These are phyloP conservation scores for Licmophora abbreviata DNA, from an alignment of 108 stramenopile genomes.

Conservation along the genomic window DNA sequence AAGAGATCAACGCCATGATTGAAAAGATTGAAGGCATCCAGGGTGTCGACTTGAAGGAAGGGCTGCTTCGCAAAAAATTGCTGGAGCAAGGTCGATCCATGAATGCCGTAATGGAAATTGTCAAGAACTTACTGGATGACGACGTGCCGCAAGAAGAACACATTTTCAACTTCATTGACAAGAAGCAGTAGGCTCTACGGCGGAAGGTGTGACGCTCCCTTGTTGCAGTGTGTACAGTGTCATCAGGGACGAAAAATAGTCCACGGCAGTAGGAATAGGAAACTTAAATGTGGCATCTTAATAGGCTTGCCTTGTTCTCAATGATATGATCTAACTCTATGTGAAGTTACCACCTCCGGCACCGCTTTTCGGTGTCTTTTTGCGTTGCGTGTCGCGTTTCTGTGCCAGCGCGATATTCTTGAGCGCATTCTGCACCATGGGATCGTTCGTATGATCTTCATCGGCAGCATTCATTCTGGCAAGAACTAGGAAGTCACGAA, in stretches of 20 bases:
- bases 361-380: not conserved
- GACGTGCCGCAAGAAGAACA: conserved; percentile 27
- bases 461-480: not conserved
- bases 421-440: not conserved
- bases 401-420: not conserved
- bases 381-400: not conserved
- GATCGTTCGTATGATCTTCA: not conserved
- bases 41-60: conserved; percentile 24
- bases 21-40: conserved; percentile 14
- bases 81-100: conserved; percentile 24
- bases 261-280: not conserved
- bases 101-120: conserved; percentile 55
- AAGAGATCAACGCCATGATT: conserved; percentile 30
- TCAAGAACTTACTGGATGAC: conserved; percentile 38
- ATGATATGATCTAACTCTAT: not conserved
- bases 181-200: not conserved
- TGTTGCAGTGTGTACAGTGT: not conserved
- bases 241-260: not conserved
- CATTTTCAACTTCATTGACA: conserved; percentile 1
- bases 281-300: not conserved
- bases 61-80: conserved; percentile 9
- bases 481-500: not conserved
- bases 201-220: not conserved
- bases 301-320: not conserved
- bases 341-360: no score